A percentile compares a stretch with the other conserved stretches of the same genome.
phyloP scores from a whole-genome alignment of 768 basidiomycete genomes.

The Scleroderma citrinum region DNA sequence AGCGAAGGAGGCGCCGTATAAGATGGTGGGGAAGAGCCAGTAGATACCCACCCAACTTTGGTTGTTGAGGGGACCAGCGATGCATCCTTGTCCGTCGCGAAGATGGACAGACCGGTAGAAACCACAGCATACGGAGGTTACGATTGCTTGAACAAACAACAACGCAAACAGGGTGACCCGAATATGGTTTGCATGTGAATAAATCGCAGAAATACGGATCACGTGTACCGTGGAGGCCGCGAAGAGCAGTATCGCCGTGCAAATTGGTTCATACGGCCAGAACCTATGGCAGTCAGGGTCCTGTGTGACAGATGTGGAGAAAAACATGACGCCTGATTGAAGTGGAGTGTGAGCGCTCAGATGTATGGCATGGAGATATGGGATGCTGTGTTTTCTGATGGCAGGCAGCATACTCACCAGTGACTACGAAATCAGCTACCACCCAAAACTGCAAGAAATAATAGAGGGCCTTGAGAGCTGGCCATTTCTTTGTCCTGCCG shows the following conservation, averaged over 20 bases:
- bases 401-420: constrained; percentile 41
- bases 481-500: constrained; percentile 59
- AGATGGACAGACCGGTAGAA: constrained; percentile 83
- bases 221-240: constrained; percentile 62
- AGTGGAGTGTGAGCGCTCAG: constrained; percentile 4
- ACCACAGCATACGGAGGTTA: constrained; percentile 68
- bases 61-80: constrained; percentile 71
- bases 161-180: constrained; percentile 52
- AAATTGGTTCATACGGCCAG: constrained; percentile 83
- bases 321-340: constrained; percentile 68
- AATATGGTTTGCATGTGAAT: constrained; percentile 54
- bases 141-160: constrained; percentile 60
- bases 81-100: constrained; percentile 72
- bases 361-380: not conserved
- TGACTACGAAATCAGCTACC: constrained; percentile 71
- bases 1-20: constrained; percentile 38
- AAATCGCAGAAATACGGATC: constrained; percentile 70
- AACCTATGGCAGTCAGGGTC: constrained; percentile 55
- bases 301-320: constrained; percentile 64
- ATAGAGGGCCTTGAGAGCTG: constrained; percentile 69
- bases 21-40: constrained; percentile 72
- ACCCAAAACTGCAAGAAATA: constrained; percentile 72
- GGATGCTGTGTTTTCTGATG: not conserved
- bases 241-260: constrained; percentile 68
- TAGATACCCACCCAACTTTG: constrained; percentile 74